Percentiles rank a stretch among this genome's conserved stretches.
These are phyloP conservation scores for Penicillium egyptiacum DNA, from an alignment of 495 filamentous ascomycete species.

Conservation along the genomic window DNA sequence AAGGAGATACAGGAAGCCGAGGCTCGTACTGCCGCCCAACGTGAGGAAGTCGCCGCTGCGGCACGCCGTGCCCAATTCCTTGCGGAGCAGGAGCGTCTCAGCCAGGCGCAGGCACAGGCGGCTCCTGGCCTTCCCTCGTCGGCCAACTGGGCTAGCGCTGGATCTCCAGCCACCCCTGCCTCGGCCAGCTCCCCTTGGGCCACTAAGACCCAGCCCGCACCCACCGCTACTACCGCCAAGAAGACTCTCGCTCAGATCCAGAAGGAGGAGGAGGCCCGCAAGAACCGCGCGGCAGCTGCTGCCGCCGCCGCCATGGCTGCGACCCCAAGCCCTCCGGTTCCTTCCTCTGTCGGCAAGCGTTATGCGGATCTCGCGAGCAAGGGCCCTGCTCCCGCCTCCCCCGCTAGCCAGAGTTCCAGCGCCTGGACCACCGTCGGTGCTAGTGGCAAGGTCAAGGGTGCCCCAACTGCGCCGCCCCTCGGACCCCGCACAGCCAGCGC, in stretches of 20 bases:
- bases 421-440: constrained; percentile 98
- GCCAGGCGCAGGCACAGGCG: constrained; percentile 58
- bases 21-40: constrained; percentile 88
- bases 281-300: constrained; percentile 65
- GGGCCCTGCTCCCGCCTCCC: constrained; percentile 41
- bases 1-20: constrained; percentile 97
- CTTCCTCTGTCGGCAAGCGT: constrained; percentile 68
- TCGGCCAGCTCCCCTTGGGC: constrained; percentile 62
- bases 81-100: constrained; percentile 75
- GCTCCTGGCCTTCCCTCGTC: constrained; percentile 79
- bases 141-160: constrained; percentile 83
- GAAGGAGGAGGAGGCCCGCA: constrained; percentile 90
- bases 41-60: constrained; percentile 78
- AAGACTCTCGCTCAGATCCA: constrained; percentile 97
- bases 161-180: constrained; percentile 61
- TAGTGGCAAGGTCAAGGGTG: constrained; percentile 81
- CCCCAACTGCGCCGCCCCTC: constrained; percentile 54
- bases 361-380: constrained; percentile 97
- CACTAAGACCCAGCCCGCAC: constrained; percentile 54
- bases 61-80: constrained; percentile 69
- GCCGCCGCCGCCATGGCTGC: constrained; percentile 52
- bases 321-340: constrained; percentile 49
- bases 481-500: constrained; percentile 59
- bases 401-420: constrained; percentile 40
- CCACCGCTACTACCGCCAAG: constrained; percentile 55